Conservation (phyloP, 73 alveolate species). For the Strombidium stylifer region DNA sequence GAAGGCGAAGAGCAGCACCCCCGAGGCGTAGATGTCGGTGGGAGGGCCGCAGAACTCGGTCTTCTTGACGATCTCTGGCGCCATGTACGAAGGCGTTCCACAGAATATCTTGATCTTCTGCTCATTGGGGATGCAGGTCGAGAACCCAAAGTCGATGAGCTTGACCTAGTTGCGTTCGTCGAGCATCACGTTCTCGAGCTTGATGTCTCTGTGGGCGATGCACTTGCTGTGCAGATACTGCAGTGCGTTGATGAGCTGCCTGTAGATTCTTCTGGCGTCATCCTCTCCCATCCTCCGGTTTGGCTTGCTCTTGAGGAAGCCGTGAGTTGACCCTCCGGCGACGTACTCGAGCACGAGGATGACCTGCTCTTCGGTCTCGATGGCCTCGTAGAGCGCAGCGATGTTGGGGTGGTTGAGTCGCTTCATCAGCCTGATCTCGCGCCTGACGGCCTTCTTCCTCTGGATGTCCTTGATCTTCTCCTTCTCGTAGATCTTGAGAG, state of each 20-base stretch:
- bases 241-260: conserved; percentile 74
- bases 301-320: conserved; percentile 63
- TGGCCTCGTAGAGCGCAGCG: conserved; percentile 79
- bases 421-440: conserved; percentile 85
- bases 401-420: conserved; percentile 80
- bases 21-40: conserved; percentile 63
- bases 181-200: conserved; percentile 82
- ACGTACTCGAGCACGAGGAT: conserved; percentile 87
- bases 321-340: conserved; percentile 86
- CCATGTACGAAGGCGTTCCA: conserved; percentile 92
- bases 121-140: conserved; percentile 61
- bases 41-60: conserved; percentile 65
- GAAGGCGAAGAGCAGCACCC: conserved; percentile 50
- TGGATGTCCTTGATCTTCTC: conserved; percentile 80
- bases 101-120: conserved; percentile 62
- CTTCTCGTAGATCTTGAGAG: conserved; percentile 83
- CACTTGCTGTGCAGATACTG: conserved; percentile 76
- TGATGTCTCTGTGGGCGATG: conserved; percentile 88
- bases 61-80: conserved; percentile 66
- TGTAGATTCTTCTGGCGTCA: conserved; percentile 81
- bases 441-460: conserved; percentile 78
- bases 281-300: conserved; percentile 64
- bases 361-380: conserved; percentile 77
- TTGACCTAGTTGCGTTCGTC: conserved; percentile 71
- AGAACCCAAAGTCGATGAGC: conserved; percentile 86